Evolutionary conservation across 192 early-diverging fungal genomes (phyloP).

Genomic region (Podila epigama): DNA sequence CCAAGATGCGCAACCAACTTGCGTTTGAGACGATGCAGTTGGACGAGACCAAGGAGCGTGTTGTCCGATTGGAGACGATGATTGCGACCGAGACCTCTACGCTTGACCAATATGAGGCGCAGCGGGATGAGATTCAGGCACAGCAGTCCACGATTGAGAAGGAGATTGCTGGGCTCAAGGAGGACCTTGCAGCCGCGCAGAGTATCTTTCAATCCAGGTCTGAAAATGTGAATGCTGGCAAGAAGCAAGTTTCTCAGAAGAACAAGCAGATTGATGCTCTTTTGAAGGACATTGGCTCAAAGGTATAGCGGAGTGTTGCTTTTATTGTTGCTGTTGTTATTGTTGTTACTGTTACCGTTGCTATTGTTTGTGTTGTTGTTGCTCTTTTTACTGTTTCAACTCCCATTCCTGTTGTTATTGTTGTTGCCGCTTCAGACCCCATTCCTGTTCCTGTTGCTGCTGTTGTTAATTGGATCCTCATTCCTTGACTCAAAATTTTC

Average conservation of each 20-base stretch:
- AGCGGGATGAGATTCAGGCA: slow-evolving; percentile 36
- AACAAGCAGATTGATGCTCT: slow-evolving; percentile 74
- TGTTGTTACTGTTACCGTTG: no score
- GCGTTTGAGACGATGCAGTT: slow-evolving; percentile 80
- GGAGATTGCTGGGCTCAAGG: slow-evolving; percentile 59
- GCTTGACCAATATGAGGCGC: slow-evolving; percentile 47
- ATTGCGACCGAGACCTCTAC: slow-evolving; percentile 50
- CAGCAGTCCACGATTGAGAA: slow-evolving; percentile 58
- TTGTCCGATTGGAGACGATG: slow-evolving; percentile 60
- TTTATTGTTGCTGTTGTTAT: background rate
- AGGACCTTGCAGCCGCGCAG: slow-evolving; percentile 56
- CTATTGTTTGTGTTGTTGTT: no score
- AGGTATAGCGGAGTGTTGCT: slow-evolving; percentile 18
- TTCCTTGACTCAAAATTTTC: background rate
- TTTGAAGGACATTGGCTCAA: slow-evolving; percentile 65
- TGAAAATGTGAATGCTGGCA: slow-evolving; percentile 60
- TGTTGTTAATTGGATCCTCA: background rate
- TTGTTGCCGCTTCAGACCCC: no score
- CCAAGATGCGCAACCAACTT: slow-evolving; percentile 81
- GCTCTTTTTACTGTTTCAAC: background rate
- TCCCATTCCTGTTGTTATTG: background rate
- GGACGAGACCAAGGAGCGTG: slow-evolving; percentile 65
- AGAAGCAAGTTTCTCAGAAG: slow-evolving; percentile 62
- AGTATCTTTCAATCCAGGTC: slow-evolving; percentile 62
- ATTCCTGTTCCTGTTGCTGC: no score